These are phyloP conservation scores for Mycena polygramma DNA, from an alignment of 768 basidiomycete species.

Conservation along the genomic window DNA sequence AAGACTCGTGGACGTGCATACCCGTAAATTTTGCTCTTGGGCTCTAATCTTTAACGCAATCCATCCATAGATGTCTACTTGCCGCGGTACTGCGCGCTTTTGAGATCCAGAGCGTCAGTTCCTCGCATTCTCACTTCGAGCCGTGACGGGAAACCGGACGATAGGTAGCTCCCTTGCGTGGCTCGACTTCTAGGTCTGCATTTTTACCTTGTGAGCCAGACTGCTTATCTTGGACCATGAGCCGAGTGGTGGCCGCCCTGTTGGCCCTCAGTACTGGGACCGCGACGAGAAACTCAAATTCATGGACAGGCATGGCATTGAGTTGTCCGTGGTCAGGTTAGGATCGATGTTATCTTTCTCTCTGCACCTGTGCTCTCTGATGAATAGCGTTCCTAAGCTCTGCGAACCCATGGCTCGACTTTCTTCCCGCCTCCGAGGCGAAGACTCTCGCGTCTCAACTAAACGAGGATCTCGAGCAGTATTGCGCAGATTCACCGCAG, in stretches of 20 bases:
- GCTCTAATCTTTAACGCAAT: no score
- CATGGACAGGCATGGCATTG: conserved; percentile 87
- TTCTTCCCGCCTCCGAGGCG: conserved; percentile 78
- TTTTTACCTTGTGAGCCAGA: neutral
- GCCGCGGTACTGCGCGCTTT: conserved; percentile 77
- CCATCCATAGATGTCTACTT: conserved; percentile 74
- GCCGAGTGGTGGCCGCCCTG: conserved; percentile 82
- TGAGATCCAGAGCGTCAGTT: conserved; percentile 72
- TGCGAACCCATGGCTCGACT: conserved; percentile 95
- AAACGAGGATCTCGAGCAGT: conserved; percentile 83
- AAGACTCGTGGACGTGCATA: neutral
- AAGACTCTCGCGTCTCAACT: conserved; percentile 74
- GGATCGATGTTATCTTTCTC: neutral
- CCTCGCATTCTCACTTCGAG: conserved; percentile 73
- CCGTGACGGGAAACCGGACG: conserved; percentile 65
- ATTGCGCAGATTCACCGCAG: conserved; percentile 76
- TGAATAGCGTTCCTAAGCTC: conserved; percentile 58
- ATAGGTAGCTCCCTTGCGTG: conserved; percentile 55
- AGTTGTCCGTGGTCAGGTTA: conserved; percentile 84
- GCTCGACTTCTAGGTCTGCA: neutral
- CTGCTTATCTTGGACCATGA: conserved; percentile 85
- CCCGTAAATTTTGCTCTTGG: neutral
- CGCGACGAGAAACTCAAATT: conserved; percentile 82
- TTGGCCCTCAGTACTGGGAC: conserved; percentile 90
- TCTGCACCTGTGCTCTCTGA: conserved; percentile 2